Base-by-base conservation (phyloP, 331 rosid genomes). In the Malus hybrid region DNA sequence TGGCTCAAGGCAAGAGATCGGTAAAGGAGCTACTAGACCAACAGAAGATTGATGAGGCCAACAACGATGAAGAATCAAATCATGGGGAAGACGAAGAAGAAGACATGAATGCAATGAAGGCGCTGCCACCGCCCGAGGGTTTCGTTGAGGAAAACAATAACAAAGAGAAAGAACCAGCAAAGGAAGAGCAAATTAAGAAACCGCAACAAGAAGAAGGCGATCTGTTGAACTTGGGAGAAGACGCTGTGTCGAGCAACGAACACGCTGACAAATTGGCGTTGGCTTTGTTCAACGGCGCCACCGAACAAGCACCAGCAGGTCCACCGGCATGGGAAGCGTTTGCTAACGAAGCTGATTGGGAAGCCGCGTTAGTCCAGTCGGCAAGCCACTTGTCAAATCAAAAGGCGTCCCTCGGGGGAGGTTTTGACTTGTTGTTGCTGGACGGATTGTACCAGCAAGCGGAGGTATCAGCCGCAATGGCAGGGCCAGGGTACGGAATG, bases 371-470 rank as follows among this genome's bases (percentile, higher is more conserved):
- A 48, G 92, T 94, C 42, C 85, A 90, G 77, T 82, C 99, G 36
- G 83, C 91, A 1, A 88, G 88, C 75, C 58, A 77, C 64, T 83
- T 92, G 63, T 9, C 60, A 0, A 74, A 84, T 66, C 96, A 86
- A 71, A 86, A 70, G 72, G 82, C 86, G 1, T 53, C 75, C 19
- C 87, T 87, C 14, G 96, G 86, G 0, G 97, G 97, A 7, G 96
- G 99, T 0, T 89, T 92, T 56, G 97, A 94, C 33, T 68, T 84
- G 68, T 61, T 89, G 44, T 46, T 92, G 75, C 82, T 94, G 64
- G 91, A 94, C 68, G 91, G 97, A 1, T 86, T 94, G 99, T 94
- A 92, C 79, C 78, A 82, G 18, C 91, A 87, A 50, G 85, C 75
- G 20, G 73, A 82, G 57, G 6, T 72, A 16, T 66, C 68, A 33